Base-by-base conservation (phyloP, 345 rosid genomes). In the Anacardium occidentale region DNA sequence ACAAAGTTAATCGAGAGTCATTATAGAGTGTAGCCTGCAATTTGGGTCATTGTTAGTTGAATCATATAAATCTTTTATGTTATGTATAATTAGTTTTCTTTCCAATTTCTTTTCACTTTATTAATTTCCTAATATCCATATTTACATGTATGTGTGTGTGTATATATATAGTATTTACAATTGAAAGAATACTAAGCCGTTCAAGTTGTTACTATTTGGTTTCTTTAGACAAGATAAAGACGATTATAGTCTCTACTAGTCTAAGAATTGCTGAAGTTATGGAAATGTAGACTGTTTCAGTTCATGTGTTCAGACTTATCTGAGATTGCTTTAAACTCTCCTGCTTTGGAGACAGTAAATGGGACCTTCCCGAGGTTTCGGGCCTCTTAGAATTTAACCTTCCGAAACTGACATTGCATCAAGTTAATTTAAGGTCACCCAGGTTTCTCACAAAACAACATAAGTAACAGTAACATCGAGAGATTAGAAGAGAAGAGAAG, bases 281-380 rank as follows among this genome's bases (percentile, higher is more conserved):
- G 64, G 53, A 66, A 48, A 52, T 24, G 13, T 10, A 48, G 64
- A 32, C 72, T 45, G 61, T 62, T 73, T 51, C 62, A 10, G 13
- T 40, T 55, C 64, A 22, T 21, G 34, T 20, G 3, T 22, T 48
- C 60, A 7, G 75, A 37, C 54, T 57, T 40, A 61, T 52, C 80
- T 61, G 24, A 15, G 44, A 64, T 21, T 22, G 78, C 3, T 29
- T n/a, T n/a, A n/a, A n/a, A n/a, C n/a, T n/a, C n/a, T n/a, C n/a
- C n/a, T n/a, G n/a, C 75, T 58, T 70, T 44, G 68, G 58, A 53
- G 44, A 24, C 24, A 25, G 64, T 22, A 59, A 65, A 29, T 70
- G 15, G 34, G 37, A 55, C 42, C 73, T 70, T 78, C 76, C 78
- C 82, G 76, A 47, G 76, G 78, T 54, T 25, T 32, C 1, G 26